These are phyloP conservation scores for Kandelia obovata DNA, from an alignment of 345 rosid genomes.

Conservation along the genomic window DNA sequence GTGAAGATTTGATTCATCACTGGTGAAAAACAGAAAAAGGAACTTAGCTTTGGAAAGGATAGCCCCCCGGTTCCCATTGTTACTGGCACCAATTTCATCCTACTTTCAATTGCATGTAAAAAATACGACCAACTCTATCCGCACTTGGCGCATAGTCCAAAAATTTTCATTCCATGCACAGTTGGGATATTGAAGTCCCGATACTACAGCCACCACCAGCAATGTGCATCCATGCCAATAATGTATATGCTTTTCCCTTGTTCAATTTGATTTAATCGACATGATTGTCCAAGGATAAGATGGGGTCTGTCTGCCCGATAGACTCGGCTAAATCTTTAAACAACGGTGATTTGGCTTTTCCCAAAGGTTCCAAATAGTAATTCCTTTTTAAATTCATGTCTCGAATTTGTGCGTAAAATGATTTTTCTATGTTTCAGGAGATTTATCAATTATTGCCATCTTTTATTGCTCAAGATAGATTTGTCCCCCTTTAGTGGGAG, in stretches of 20 bases:
- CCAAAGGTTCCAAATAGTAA: not conserved
- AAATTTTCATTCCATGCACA: not conserved
- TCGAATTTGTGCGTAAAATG: not conserved
- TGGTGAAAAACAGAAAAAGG: not conserved
- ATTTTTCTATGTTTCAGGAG: not conserved
- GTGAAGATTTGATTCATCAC: not conserved
- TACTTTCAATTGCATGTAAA: not conserved
- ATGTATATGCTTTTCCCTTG: not conserved
- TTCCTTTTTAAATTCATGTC: not conserved
- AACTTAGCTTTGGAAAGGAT: not conserved
- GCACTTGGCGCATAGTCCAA: not conserved
- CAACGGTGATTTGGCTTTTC: not conserved
- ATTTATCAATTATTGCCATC: not conserved
- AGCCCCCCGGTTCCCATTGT: not conserved
- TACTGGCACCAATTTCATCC: not conserved
- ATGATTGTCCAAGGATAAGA: constrained; percentile 4
- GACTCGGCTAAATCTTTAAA: not conserved
- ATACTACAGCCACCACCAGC: not conserved
- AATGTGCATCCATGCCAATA: not conserved
- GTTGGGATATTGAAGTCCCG: not conserved
- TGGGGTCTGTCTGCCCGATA: constrained; percentile 4
- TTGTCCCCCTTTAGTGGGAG: not conserved
- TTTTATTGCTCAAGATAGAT: not conserved
- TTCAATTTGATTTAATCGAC: not conserved
- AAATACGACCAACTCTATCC: not conserved